These are phyloP conservation scores for Lojkania enalia DNA, from an alignment of 2,329 filamentous ascomycete genomes.

Conservation along the genomic window DNA sequence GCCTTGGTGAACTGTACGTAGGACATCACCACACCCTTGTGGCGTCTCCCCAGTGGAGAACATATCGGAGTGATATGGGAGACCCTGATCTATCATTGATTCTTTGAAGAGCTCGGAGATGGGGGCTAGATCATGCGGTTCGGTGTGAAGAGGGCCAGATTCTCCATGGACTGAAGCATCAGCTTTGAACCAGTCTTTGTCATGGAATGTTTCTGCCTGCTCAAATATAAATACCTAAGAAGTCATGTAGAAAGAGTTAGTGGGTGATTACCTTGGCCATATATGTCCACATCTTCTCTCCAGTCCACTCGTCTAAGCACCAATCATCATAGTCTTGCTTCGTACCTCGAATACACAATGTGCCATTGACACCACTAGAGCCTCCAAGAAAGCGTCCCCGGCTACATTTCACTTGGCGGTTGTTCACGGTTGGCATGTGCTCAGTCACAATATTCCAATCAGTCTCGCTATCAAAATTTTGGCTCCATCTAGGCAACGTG, in stretches of 20 bases:
- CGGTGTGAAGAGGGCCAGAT: slow-evolving; percentile 57
- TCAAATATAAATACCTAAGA: not conserved
- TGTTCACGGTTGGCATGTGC: slow-evolving; percentile 45
- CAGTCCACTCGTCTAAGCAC: slow-evolving; percentile 59
- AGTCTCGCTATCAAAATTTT: slow-evolving; percentile 53
- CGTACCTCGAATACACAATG: slow-evolving; percentile 53
- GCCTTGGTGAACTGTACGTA: slow-evolving; percentile 37
- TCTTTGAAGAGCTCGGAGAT: slow-evolving; percentile 60
- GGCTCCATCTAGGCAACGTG: slow-evolving; percentile 40
- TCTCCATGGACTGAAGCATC: slow-evolving; percentile 50
- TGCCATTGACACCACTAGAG: slow-evolving; percentile 56
- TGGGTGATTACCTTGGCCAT: slow-evolving; percentile 53
- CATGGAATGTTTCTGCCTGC: slow-evolving; percentile 60
- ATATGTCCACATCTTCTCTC: slow-evolving; percentile 60
- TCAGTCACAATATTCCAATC: slow-evolving; percentile 57
- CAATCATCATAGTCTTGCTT: slow-evolving; percentile 60
- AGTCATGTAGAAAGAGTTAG: not conserved
- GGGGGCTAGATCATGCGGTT: slow-evolving; percentile 62
- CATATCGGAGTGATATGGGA: slow-evolving; percentile 62
- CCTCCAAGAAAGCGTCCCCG: slow-evolving; percentile 56
- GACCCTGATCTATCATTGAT: slow-evolving; percentile 58
- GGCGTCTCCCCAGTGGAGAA: slow-evolving; percentile 53
- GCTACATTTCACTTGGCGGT: slow-evolving; percentile 53
- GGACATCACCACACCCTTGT: slow-evolving; percentile 37
- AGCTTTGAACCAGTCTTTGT: slow-evolving; percentile 61